A percentile compares a stretch with the other conserved stretches of the same genome.
Conservation (phyloP, 1,139 yeast genomes). For the Magnusiomyces ingens region DNA sequence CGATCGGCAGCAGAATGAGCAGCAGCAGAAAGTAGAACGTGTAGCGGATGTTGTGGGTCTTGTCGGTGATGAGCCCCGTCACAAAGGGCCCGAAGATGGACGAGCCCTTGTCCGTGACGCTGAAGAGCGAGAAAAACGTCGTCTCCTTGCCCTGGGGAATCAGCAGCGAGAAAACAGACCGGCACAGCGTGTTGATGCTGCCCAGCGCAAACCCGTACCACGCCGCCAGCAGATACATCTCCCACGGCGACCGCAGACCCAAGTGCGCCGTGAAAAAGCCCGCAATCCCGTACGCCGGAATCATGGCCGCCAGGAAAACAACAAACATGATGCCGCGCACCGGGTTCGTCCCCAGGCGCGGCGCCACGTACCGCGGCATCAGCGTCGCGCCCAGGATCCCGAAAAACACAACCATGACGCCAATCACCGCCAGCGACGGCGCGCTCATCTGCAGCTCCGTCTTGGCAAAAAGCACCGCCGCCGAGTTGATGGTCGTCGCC, state of each 20-base stretch:
- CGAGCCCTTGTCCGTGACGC: constrained; percentile 70
- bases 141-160: constrained; percentile 67
- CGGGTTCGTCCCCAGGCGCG: constrained; percentile 37
- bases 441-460: constrained; percentile 61
- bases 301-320: constrained; percentile 52
- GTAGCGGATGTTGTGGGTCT: constrained; percentile 60
- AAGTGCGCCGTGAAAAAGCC: constrained; percentile 46
- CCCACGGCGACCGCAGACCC: constrained; percentile 54
- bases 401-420: constrained; percentile 52
- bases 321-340: constrained; percentile 44
- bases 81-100: constrained; percentile 61
- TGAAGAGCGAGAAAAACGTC: constrained; percentile 60
- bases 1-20: constrained; percentile 46
- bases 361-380: constrained; percentile 43
- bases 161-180: constrained; percentile 55
- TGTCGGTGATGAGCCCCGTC: constrained; percentile 59
- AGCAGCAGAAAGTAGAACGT: constrained; percentile 54
- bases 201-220: constrained; percentile 71
- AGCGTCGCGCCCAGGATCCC: constrained; percentile 57
- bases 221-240: constrained; percentile 56
- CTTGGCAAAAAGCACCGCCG: constrained; percentile 64
- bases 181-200: constrained; percentile 55
- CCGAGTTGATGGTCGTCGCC: constrained; percentile 63
- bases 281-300: constrained; percentile 58
- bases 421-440: constrained; percentile 51